Evolutionary conservation across 192 early-diverging fungal genomes (phyloP).

Genomic region (Chytriomyces sp.): DNA sequence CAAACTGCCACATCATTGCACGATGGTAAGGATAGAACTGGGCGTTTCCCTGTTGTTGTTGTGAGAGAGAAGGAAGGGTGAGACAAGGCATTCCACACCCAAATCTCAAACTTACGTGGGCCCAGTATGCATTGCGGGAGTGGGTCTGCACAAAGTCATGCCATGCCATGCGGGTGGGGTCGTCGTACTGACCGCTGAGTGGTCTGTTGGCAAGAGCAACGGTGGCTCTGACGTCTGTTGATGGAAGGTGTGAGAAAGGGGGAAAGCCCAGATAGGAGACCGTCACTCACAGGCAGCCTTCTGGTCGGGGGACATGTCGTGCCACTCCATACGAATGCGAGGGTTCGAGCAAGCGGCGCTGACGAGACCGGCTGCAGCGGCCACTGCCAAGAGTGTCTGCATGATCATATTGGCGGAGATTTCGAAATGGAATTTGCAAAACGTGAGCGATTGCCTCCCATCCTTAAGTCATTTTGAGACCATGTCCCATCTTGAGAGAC

Average conservation of each 20-base stretch:
- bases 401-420: not conserved
- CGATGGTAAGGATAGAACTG: slow-evolving; percentile 37
- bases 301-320: not conserved
- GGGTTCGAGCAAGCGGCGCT: slow-evolving; percentile 17
- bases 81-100: not conserved
- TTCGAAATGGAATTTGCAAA: no score
- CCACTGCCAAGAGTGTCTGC: not conserved
- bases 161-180: not conserved
- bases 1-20: slow-evolving; percentile 26
- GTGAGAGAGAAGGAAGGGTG: not conserved
- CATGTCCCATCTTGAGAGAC: no score
- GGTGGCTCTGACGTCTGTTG: slow-evolving; percentile 9
- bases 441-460: no score
- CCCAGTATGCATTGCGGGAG: not conserved
- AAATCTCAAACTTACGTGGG: not conserved
- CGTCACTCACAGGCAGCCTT: slow-evolving; percentile 6
- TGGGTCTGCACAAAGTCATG: slow-evolving; percentile 6
- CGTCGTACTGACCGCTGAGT: not conserved
- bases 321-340: slow-evolving; percentile 4
- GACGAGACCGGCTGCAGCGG: not conserved
- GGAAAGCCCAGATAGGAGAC: not conserved
- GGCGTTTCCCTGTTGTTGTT: slow-evolving; percentile 5
- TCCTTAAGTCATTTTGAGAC: no score
- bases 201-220: not conserved
- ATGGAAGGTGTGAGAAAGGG: not conserved